Base-by-base conservation (phyloP, 1,284 basidiomycete species). In the Moesziomyces antarcticus region DNA sequence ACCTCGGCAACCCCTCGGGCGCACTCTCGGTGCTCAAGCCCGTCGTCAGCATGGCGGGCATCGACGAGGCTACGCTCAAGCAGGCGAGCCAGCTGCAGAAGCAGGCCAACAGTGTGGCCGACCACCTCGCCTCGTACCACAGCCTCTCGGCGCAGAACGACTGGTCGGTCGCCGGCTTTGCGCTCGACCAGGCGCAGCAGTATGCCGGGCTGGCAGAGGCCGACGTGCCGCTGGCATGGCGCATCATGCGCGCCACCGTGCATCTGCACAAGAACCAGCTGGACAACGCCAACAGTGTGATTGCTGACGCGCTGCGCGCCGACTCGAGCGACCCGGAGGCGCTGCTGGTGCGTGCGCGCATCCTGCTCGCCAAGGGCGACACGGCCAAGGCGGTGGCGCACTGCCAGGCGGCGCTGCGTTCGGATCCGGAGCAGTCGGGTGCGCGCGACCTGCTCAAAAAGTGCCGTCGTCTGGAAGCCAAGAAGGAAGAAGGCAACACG, bases 401-500 rank as follows among this genome's bases (percentile, higher is more conserved):
- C 79, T 88, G 88, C 41, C 87, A 89, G 67, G 89, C 89, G 16
- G 92, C 93, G 1, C 87, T 95, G 14, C 88, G 91, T 22, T 86
- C 90, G 46, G 93, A 95, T 82, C 93, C 93, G 0, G 91, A 91
- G 35, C 89, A 91, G 77, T 88, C 88, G 50, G 86, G 86, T 9
- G 93, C 93, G 0, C 88, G 90, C 76, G 88, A 87, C 61, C 85
- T 94, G 53, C 87, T 93, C 55, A 91, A 90, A 81, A 89, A 92
- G 18, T 88, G 91, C 22, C 91, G 91, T 78, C 90, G 91, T 48
- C 89, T 95, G 14, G 92, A 95, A 73, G 85, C 89, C 53, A 84
- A 91, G 49, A 95, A 95, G 81, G 92, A 94, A 67, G 91, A 92
- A 71, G 93, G 93, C 0, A 95, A 95, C 77, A 80, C 84, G 0